Base-by-base conservation (phyloP, 2,329 filamentous ascomycete genomes). In the Chlorencoelia australis region DNA sequence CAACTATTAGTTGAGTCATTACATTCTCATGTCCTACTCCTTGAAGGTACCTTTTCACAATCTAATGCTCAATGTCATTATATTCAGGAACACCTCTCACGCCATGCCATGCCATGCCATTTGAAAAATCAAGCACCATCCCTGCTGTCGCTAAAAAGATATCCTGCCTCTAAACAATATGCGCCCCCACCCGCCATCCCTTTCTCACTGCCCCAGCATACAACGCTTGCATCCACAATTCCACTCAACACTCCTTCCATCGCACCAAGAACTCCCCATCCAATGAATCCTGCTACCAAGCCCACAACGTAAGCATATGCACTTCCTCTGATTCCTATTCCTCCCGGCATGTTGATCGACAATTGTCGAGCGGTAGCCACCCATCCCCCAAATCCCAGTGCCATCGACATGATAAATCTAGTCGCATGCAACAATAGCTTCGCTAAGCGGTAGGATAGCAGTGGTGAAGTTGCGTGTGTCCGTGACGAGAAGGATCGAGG, bases 251-350 rank as follows among this genome's bases (percentile, higher is more conserved):
- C 82, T 10, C 86, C 83, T 56, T 94, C 88, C 72, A 94, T 89
- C 2, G 87, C 82, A 17, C 87, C 86, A 33, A 98, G 67, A 1
- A 96, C 79, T 4, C 85, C 87, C 79, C 91, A 98, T 6, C 91
- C 91, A 49, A 98, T 95, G 37, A 89, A 87, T 42, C 84, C 86
- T 11, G 91, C 91, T 48, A 96, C 81, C 44, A 98, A 60, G 7
- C 88, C 91, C 15, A 98, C 85, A 2, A 96, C 75, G 54, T 96
- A 98, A 2, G 89, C 91, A 58, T 98, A 98, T 16, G 91, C 69
- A 51, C 86, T 94, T 7, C 91, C 91, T 30, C 75, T 75, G 33
- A 80, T 56, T 0, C 73, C 71, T 26, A 28, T 51, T 25, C 39
- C 56, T 51, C 66, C 70, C 39, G 59, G 77, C 41, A 64, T 62